Base-by-base conservation (phyloP, 257 asterid genomes). In the Solanum ossicruentum region DNA sequence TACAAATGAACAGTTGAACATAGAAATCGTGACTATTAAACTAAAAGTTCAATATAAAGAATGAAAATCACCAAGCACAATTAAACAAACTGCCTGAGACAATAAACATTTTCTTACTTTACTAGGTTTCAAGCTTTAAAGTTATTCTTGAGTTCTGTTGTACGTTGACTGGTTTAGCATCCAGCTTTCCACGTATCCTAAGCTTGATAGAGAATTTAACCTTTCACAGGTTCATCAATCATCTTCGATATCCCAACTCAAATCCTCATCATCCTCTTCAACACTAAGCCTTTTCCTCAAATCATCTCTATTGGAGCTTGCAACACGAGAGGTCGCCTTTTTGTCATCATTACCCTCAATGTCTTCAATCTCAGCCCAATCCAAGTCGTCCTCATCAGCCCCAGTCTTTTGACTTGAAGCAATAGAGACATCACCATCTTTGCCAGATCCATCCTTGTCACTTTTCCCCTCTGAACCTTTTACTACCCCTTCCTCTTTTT, bases 361-460 rank as follows among this genome's bases (percentile, higher is more conserved):
- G 73, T 94, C 96, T 86, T 88, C 98, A 79, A 96, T 93, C 87
- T 96, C 99, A 61, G 93, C 99, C 99, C 99, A 96, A 45, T 89
- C 98, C 85, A 94, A 32, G 70, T 92, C 99, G 54, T 93, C 95
- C 86, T 91, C 93, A 75, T 89, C 93, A 23, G 75, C 90, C 80
- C 10, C 86, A 86, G 88, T 65, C 86, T 85, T 82, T 86, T 87
- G 88, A 85, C 78, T 86, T 10, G 90, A 88, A 79, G 82, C 88
- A 21, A 45, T 49, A 12, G 85, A 54, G 81, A 70, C 85, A 83
- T 83, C 87, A 67, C 82, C 75, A 20, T 85, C 88, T 83, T 86
- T 89, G 63, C 84, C 83, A 20, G 87, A 41, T 84, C 79, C 89
- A 82, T 85, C 87, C 51, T 56, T 55, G 51, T 81, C 83, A 80